phyloP scores from a whole-genome alignment of 495 filamentous ascomycete species.

The Letharia columbiana region DNA sequence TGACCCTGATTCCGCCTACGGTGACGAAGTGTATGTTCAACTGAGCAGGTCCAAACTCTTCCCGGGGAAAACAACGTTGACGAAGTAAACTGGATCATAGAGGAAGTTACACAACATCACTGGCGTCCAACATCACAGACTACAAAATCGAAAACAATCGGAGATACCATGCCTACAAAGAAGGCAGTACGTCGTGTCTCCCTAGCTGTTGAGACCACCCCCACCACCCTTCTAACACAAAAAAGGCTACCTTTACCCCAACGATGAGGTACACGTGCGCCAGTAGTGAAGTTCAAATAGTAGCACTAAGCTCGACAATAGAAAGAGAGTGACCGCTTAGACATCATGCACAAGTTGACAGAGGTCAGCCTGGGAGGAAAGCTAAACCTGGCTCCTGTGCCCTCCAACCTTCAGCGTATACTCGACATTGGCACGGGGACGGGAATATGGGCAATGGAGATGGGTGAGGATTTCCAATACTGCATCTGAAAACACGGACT shows the following conservation, averaged over 20 bases:
- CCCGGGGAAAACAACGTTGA: not conserved
- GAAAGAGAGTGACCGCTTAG: constrained; percentile 36
- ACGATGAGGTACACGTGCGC: constrained; percentile 36
- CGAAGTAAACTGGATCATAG: constrained; percentile 4
- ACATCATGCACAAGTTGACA: constrained; percentile 58
- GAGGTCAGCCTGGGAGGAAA: constrained; percentile 42
- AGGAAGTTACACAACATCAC: constrained; percentile 31
- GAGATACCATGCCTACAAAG: constrained; percentile 38
- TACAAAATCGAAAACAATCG: constrained; percentile 43
- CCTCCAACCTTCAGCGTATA: constrained; percentile 32
- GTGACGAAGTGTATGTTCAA: constrained; percentile 22
- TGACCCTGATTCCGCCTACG: constrained; percentile 21
- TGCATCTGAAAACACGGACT: not conserved
- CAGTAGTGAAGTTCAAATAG: not conserved
- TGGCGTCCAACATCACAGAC: constrained; percentile 44
- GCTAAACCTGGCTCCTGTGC: constrained; percentile 45
- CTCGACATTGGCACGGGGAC: constrained; percentile 43
- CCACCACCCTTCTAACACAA: not conserved
- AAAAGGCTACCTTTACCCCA: constrained; percentile 37
- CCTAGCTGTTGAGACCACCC: not conserved
- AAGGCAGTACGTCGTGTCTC: constrained; percentile 29
- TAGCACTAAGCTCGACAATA: constrained; percentile 13
- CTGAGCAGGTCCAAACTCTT: not conserved
- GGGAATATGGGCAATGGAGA: constrained; percentile 46
- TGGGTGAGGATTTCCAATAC: constrained; percentile 30